phyloP scores from a whole-genome alignment of 768 basidiomycete genomes.

The Boletus reticuloceps region DNA sequence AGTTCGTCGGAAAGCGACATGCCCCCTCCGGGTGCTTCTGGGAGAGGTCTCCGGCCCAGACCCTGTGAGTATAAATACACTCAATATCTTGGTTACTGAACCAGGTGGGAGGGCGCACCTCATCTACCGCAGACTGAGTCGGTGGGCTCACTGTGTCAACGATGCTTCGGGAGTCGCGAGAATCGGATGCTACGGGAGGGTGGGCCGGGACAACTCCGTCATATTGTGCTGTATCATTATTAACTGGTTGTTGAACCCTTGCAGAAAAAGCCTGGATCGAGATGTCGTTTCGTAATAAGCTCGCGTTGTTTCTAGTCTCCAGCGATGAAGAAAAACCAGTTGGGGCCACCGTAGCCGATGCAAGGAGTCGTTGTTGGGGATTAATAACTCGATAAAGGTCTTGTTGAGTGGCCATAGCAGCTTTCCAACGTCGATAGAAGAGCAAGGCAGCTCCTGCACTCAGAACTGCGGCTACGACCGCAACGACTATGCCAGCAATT shows the following conservation, averaged over 20 bases:
- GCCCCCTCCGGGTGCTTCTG: conserved; percentile 19
- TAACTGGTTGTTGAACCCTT: conserved; percentile 6
- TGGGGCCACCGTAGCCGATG: not conserved
- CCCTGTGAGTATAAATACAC: not conserved
- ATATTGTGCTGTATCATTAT: not conserved
- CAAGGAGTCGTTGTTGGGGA: conserved; percentile 7
- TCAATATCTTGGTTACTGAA: not conserved
- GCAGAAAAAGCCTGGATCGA: not conserved
- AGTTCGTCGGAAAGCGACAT: conserved; percentile 12
- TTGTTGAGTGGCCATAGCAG: conserved; percentile 12
- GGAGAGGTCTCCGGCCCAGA: conserved; percentile 19
- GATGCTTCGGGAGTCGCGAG: conserved; percentile 15
- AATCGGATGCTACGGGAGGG: not conserved
- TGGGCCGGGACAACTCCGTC: not conserved
- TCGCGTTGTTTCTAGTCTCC: conserved; percentile 15
- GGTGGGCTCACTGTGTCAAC: not conserved
- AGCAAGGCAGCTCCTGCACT: conserved; percentile 15
- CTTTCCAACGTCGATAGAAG: conserved; percentile 31
- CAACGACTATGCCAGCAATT: conserved; percentile 22
- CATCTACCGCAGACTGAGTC: conserved; percentile 10
- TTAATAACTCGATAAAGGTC: conserved; percentile 11
- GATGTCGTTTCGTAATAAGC: conserved; percentile 7
- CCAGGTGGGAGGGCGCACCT: conserved; percentile 7
- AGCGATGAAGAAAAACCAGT: conserved; percentile 22
- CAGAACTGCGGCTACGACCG: conserved; percentile 10